Conservation (phyloP, 805 yeast genomes). For the Candida quercuum region DNA sequence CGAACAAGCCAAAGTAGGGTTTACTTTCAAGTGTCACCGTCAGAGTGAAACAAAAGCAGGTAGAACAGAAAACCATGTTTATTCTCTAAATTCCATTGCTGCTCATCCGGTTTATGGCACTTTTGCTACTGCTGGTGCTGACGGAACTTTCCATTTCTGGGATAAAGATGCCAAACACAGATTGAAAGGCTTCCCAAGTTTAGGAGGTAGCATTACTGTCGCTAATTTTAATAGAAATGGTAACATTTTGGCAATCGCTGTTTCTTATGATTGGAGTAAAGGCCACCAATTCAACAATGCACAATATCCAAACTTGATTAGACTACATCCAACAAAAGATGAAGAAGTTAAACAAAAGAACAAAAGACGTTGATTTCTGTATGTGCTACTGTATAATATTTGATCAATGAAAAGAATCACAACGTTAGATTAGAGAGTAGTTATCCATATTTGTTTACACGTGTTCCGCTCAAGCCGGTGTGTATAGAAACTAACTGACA, state of each 20-base stretch:
- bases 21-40: slow-evolving; percentile 94
- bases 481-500: too few species aligned
- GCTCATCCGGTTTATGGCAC: slow-evolving; percentile 92
- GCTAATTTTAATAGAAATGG: slow-evolving; percentile 83
- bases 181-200: slow-evolving; percentile 69
- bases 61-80: slow-evolving; percentile 61
- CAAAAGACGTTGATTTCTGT: slow-evolving; percentile 29
- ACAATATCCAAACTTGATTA: slow-evolving; percentile 68
- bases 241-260: slow-evolving; percentile 80
- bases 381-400: too few species aligned
- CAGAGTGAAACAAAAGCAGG: slow-evolving; percentile 50
- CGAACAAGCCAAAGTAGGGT: slow-evolving; percentile 67
- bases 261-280: slow-evolving; percentile 94
- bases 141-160: slow-evolving; percentile 94
- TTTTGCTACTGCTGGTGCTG: slow-evolving; percentile 90
- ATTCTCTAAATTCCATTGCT: slow-evolving; percentile 70
- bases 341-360: slow-evolving; percentile 67
- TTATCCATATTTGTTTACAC: too few species aligned
- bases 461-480: too few species aligned
- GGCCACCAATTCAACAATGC: slow-evolving; percentile 76
- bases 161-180: slow-evolving; percentile 90
- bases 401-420: too few species aligned
- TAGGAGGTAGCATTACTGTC: slow-evolving; percentile 64
- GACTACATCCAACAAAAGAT: slow-evolving; percentile 80
- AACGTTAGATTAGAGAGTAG: too few species aligned